Percentiles rank a stretch among this genome's conserved stretches.
These are phyloP conservation scores for Eimeria sp. DNA, from an alignment of 169 alveolate species.

Conservation along the genomic window DNA sequence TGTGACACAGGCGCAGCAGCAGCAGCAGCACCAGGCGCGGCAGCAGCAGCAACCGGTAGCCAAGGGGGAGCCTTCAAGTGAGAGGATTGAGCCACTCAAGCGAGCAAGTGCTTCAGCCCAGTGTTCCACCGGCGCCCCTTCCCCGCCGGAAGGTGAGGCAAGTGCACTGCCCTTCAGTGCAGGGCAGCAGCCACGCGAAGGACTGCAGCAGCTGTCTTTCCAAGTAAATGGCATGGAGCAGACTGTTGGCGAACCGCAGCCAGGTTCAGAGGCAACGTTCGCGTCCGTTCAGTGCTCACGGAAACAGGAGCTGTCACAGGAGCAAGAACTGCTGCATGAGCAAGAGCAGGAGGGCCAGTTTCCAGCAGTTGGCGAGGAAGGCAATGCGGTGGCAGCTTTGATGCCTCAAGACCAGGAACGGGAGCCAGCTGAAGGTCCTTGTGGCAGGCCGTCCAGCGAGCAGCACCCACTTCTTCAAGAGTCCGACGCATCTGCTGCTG, in stretches of 20 bases:
- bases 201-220: not conserved
- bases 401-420: not conserved
- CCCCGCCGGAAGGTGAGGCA: slow-evolving; percentile 55
- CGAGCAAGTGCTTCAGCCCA: slow-evolving; percentile 31
- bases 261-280: not conserved
- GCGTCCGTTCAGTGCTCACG: not conserved
- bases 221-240: not conserved
- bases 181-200: slow-evolving; percentile 1
- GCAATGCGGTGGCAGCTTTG: slow-evolving; percentile 1
- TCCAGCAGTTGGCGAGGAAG: not conserved
- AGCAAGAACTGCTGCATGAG: not conserved
- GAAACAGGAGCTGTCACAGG: not conserved
- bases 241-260: not conserved
- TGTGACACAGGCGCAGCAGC: slow-evolving; percentile 1
- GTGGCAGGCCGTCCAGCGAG: not conserved
- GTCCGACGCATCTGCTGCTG: slow-evolving; percentile 4
- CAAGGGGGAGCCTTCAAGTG: not conserved
- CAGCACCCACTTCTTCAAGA: not conserved
- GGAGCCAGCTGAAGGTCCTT: not conserved
- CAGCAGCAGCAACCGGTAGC: slow-evolving; percentile 20
- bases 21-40: not conserved
- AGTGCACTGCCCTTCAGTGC: not conserved
- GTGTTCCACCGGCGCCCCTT: slow-evolving; percentile 61
- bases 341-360: not conserved
- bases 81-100: not conserved